Evolutionary conservation across 371 early-diverging fungal genomes (phyloP).

Genomic region (Syncephalastrum monosporum): DNA sequence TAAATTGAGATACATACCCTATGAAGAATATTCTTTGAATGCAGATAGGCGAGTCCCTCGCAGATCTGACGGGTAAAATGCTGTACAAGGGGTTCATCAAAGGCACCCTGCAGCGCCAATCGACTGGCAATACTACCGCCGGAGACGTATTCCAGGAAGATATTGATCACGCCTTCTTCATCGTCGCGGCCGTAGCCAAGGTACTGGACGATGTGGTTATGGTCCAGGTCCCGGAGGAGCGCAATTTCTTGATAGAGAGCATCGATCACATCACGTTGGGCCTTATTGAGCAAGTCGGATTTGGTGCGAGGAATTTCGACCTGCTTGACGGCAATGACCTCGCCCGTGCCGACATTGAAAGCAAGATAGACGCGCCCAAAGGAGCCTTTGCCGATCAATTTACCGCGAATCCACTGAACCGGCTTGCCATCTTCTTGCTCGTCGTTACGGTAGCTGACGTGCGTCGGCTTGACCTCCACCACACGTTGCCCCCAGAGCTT

Average conservation of each 20-base stretch:
- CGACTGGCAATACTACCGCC: conserved; percentile 80
- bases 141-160: conserved; percentile 90
- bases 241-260: conserved; percentile 82
- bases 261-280: conserved; percentile 46
- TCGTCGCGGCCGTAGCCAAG: conserved; percentile 70
- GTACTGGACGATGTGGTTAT: conserved; percentile 83
- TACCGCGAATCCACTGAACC: conserved; percentile 79
- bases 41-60: conserved; percentile 86
- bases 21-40: conserved; percentile 89
- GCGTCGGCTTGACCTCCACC: conserved; percentile 14
- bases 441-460: conserved; percentile 13
- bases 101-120: conserved; percentile 68
- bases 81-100: conserved; percentile 72
- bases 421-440: conserved; percentile 2
- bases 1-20: conserved; percentile 23
- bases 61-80: conserved; percentile 87
- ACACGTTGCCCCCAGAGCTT: conserved; percentile 56
- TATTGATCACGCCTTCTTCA: conserved; percentile 66
- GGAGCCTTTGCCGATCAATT: conserved; percentile 94
- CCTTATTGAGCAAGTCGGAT: conserved; percentile 16
- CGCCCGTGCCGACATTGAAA: conserved; percentile 79
- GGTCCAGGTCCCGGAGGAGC: conserved; percentile 80
- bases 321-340: conserved; percentile 97
- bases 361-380: conserved; percentile 97
- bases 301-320: conserved; percentile 63